Conservation (phyloP, 2,329 filamentous ascomycete species). For the Pseudocercospora fuligena region DNA sequence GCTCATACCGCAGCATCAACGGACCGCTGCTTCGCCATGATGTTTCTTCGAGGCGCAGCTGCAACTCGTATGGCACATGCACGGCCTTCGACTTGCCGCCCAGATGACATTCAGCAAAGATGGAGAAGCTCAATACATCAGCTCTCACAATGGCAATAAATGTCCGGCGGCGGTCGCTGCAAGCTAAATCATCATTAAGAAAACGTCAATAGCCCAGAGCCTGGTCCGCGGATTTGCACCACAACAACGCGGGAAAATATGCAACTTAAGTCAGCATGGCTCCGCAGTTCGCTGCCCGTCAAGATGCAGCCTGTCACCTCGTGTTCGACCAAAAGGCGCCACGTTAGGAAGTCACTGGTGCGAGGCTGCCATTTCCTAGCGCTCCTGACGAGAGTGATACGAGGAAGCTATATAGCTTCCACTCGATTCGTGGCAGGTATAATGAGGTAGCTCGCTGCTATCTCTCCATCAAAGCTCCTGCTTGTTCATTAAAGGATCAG, state of each 20-base stretch:
- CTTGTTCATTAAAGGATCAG: background rate
- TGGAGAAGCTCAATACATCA: background rate
- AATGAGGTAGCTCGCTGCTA: background rate
- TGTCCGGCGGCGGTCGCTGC: background rate
- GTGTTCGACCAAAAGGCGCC: background rate
- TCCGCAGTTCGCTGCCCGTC: background rate
- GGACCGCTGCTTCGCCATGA: too few relatives aligned
- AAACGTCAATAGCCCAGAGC: background rate
- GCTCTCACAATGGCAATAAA: too few relatives aligned
- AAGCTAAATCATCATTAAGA: background rate
- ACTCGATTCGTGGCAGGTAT: too few relatives aligned
- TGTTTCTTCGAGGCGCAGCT: too few relatives aligned
- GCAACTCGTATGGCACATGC: too few relatives aligned
- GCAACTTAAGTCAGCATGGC: background rate
- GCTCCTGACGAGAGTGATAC: too few relatives aligned
- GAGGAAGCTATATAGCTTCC: too few relatives aligned
- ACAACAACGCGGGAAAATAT: background rate
- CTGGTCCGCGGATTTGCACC: conserved; percentile 4
- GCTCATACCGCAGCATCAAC: background rate
- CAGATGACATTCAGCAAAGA: background rate
- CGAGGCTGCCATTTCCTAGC: too few relatives aligned
- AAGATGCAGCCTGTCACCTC: background rate
- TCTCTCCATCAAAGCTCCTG: background rate
- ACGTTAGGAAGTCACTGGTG: background rate
- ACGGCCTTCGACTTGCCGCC: too few relatives aligned